Conservation (phyloP, 169 alveolate species). For the Babesia caballi region DNA sequence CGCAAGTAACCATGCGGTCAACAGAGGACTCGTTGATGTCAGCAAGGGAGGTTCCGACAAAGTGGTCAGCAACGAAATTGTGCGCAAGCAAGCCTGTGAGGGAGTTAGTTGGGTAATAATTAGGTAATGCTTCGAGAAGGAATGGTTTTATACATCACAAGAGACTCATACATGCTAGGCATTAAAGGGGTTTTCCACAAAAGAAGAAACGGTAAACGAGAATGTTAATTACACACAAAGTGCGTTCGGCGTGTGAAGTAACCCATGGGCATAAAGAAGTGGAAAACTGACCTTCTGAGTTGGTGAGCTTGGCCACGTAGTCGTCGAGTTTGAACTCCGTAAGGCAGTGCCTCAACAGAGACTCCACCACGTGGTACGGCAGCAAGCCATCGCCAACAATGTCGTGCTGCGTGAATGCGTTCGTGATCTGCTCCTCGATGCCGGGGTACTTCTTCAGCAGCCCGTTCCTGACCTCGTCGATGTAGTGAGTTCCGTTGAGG, state of each 20-base stretch:
- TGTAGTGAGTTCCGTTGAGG: not conserved
- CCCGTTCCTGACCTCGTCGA: conserved; percentile 41
- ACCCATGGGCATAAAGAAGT: no score
- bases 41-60: conserved; percentile 66
- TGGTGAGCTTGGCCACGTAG: conserved; percentile 71
- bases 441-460: conserved; percentile 73
- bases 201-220: no score
- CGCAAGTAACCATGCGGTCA: conserved; percentile 68
- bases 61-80: conserved; percentile 49
- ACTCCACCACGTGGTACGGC: conserved; percentile 77
- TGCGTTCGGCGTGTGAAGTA: no score
- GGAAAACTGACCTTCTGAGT: conserved; percentile 66
- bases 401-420: conserved; percentile 78
- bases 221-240: no score
- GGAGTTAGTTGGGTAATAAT: not conserved
- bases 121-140: no score
- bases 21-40: conserved; percentile 62
- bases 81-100: conserved; percentile 70
- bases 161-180: no score
- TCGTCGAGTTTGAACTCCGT: conserved; percentile 80
- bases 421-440: conserved; percentile 77
- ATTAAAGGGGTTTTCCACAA: no score
- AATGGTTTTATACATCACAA: no score
- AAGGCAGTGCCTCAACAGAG: conserved; percentile 78
- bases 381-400: conserved; percentile 71